These are phyloP conservation scores for Trametes cubensis DNA, from an alignment of 768 basidiomycete genomes.

Conservation along the genomic window DNA sequence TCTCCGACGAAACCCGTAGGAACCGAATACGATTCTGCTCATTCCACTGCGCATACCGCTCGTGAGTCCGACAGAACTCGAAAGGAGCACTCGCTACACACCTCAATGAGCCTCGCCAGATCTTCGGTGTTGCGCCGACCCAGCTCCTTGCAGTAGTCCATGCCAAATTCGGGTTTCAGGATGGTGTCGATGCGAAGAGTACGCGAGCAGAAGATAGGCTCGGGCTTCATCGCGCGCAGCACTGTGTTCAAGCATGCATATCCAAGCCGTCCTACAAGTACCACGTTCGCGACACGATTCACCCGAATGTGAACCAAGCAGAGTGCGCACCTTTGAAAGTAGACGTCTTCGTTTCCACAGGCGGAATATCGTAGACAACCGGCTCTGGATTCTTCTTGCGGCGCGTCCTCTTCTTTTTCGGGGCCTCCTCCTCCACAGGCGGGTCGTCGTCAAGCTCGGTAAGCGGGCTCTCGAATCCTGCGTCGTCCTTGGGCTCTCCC, in stretches of 20 bases:
- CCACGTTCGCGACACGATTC: not conserved
- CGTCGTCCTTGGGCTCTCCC: not conserved
- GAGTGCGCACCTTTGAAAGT: slow-evolving; percentile 70
- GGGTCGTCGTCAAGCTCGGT: slow-evolving; percentile 29
- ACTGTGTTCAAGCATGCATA: slow-evolving; percentile 90
- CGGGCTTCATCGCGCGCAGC: slow-evolving; percentile 70
- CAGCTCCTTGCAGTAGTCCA: slow-evolving; percentile 78
- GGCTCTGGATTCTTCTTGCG: slow-evolving; percentile 45
- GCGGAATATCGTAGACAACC: slow-evolving; percentile 66
- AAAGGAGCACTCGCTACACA: not conserved
- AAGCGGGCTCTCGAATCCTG: slow-evolving; percentile 25
- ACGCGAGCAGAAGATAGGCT: slow-evolving; percentile 66
- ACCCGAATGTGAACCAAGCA: too few species aligned
- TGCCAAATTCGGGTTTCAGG: slow-evolving; percentile 67
- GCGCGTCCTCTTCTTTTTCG: slow-evolving; percentile 37
- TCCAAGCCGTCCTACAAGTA: slow-evolving; percentile 39
- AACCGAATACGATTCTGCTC: slow-evolving; percentile 85
- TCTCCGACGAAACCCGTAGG: slow-evolving; percentile 85
- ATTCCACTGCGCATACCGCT: slow-evolving; percentile 65
- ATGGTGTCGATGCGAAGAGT: slow-evolving; percentile 71
- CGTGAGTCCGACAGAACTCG: not conserved
- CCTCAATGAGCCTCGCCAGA: slow-evolving; percentile 68
- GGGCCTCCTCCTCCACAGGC: slow-evolving; percentile 3
- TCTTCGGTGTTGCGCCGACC: slow-evolving; percentile 77
- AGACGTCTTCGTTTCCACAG: slow-evolving; percentile 66